These are phyloP conservation scores for Boehmeria nivea DNA, from an alignment of 306 rosid genomes.

Conservation along the genomic window DNA sequence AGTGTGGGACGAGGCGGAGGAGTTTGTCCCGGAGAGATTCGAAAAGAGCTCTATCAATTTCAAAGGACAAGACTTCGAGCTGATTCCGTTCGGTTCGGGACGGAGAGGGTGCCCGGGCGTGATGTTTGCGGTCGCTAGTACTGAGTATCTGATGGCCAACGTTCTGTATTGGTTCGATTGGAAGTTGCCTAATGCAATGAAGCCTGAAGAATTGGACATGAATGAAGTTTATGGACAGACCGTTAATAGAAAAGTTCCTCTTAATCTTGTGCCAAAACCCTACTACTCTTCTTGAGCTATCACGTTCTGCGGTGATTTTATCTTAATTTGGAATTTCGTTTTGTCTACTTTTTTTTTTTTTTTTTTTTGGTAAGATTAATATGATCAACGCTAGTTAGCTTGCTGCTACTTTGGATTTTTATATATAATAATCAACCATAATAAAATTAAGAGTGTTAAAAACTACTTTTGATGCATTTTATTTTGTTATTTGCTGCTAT, in stretches of 20 bases:
- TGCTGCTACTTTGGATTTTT: too few species aligned
- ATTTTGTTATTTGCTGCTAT: too few species aligned
- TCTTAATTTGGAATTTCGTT: too few species aligned
- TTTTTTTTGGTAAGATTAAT: too few species aligned
- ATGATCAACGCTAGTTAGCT: too few species aligned
- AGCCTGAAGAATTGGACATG: conserved; percentile 27
- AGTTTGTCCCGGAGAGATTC: conserved; percentile 42
- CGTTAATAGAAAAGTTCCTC: conserved; percentile 21
- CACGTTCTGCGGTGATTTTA: too few species aligned
- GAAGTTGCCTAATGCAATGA: conserved; percentile 16
- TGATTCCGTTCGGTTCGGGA: conserved; percentile 27
- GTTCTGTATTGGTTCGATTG: conserved; percentile 45
- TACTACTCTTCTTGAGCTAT: not conserved
- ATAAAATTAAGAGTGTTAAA: too few species aligned
- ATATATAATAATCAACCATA: too few species aligned
- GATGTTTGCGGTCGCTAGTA: conserved; percentile 7
- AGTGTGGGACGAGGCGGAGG: conserved; percentile 32
- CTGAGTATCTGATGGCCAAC: conserved; percentile 25
- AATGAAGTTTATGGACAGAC: conserved; percentile 13
- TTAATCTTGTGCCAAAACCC: conserved; percentile 18
- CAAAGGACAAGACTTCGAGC: conserved; percentile 16
- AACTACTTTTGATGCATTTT: too few species aligned
- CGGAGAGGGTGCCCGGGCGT: conserved; percentile 29
- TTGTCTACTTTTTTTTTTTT: too few species aligned
- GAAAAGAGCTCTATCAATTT: conserved; percentile 7